Base-by-base conservation (phyloP, 306 rosid species). In the Clitoria ternatea region DNA sequence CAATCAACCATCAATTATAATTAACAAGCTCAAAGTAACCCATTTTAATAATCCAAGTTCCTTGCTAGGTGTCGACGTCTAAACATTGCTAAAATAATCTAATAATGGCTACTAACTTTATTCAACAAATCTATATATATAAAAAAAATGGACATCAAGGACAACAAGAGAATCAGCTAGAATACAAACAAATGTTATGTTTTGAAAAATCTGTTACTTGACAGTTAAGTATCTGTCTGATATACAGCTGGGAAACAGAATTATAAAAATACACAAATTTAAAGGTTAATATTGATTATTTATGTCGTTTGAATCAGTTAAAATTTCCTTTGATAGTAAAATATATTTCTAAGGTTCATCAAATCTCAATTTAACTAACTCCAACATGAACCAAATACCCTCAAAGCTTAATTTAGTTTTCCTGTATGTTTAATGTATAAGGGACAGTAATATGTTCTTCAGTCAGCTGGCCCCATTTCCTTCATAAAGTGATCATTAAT, bases 1-100 rank as follows among this genome's bases (percentile, higher is more conserved):
- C 85, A 77, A 73, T 82, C 80, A 83, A 57, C 55, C 13, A 69
- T 47, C n/a, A n/a, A n/a, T n/a, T n/a, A n/a, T n/a, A n/a, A n/a
- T n/a, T n/a, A 40, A 69, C 73, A 49, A 70, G 73, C 79, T 74
- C 64, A 80, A 82, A 67, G 61, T 57, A 10, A 70, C 24, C 13
- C 30, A 30, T 19, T 49, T 45, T 13, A 11, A 23, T 17, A 68
- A 1, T 48, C 57, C 14, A 44, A 29, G 0, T 69, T 69, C 24
- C 59, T 65, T 71, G 39, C 66, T 63, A 45, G 72, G 69, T 57
- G 69, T 70, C 76, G 14, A 61, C 69, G 14, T 50, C 69, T 27
- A 72, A 36, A 12, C 53, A 73, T 63, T 43, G 52, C 10, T 7
- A 6, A 32, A 62, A 32, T 82, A 75, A 77, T 74, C 71, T 72